A percentile compares a stretch with the other conserved stretches of the same genome.
Evolutionary conservation across 1,139 yeast genomes (phyloP).

Genomic region (Waltiozyma sp.): DNA sequence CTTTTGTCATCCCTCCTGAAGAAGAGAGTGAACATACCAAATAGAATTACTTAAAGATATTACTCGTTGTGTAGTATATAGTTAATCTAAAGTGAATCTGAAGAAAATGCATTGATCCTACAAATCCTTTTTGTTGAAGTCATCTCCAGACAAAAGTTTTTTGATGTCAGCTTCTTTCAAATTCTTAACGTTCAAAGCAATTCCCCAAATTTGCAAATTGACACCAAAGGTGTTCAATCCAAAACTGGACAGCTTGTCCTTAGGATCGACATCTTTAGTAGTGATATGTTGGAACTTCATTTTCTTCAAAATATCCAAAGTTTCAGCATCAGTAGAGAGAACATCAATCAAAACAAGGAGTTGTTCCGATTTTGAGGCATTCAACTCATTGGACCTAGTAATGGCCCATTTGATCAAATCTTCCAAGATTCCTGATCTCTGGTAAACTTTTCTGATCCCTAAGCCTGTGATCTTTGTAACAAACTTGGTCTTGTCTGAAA

Average conservation of each 20-base stretch:
- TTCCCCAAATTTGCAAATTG: constrained; percentile 39
- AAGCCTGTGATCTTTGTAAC: constrained; percentile 43
- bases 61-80: too few species aligned
- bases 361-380: constrained; percentile 15
- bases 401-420: constrained; percentile 54
- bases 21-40: constrained; percentile 18
- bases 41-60: not conserved
- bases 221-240: constrained; percentile 30
- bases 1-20: constrained; percentile 62
- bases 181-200: constrained; percentile 22
- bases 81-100: too few species aligned
- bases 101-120: too few species aligned
- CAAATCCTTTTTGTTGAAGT: not conserved
- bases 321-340: constrained; percentile 40
- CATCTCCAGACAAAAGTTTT: not conserved
- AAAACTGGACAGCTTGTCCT: constrained; percentile 8
- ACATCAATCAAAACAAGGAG: constrained; percentile 32
- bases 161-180: not conserved
- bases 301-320: constrained; percentile 25
- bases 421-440: constrained; percentile 48
- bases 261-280: constrained; percentile 18
- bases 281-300: constrained; percentile 25
- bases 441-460: constrained; percentile 57
- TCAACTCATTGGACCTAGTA: constrained; percentile 34
- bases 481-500: constrained; percentile 26